A percentile compares a stretch with the other conserved stretches of the same genome.
These are phyloP conservation scores for Chloromonas sp. DNA, from an alignment of 163 green algal genomes.

Conservation along the genomic window DNA sequence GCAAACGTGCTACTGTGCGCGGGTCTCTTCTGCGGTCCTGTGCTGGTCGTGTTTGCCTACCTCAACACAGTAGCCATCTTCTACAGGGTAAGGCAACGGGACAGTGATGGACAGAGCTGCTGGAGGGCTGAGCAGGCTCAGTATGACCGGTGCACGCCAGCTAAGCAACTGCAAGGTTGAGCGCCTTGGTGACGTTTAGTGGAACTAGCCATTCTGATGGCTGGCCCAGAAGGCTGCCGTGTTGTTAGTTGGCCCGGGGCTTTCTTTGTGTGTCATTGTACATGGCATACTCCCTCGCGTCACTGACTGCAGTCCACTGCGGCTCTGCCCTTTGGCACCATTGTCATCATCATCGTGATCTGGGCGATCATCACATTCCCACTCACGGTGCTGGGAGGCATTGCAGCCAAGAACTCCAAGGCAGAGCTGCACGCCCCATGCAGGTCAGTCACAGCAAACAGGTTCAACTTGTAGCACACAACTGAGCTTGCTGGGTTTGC, in stretches of 20 bases:
- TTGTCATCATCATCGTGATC: conserved; percentile 84
- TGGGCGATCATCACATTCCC: conserved; percentile 95
- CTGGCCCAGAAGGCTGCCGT: no score
- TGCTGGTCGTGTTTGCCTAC: conserved; percentile 83
- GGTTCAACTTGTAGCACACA: background rate
- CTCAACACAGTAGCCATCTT: conserved; percentile 84
- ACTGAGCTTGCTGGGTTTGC: background rate
- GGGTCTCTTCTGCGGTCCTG: conserved; percentile 84
- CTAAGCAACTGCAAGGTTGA: background rate
- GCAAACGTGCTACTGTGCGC: conserved; percentile 86
- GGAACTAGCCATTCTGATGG: background rate
- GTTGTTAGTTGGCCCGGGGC: no score
- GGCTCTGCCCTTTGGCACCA: conserved; percentile 83
- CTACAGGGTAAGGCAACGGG: conserved; percentile 18
- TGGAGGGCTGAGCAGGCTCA: background rate
- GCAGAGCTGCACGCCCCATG: conserved; percentile 66
- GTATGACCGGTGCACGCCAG: background rate
- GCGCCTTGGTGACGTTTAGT: background rate
- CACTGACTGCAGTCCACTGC: conserved; percentile 39
- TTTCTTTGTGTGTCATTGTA: no score
- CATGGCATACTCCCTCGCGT: no score
- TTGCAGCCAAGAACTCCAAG: conserved; percentile 87
- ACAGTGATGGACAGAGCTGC: background rate
- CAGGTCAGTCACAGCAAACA: conserved; percentile 11
- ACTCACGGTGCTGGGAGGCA: conserved; percentile 87